Evolutionary conservation across 1,284 basidiomycete species (phyloP), one percentile per base, ranked within the genome.

Genomic region (Thecaphora frezii): DNA sequence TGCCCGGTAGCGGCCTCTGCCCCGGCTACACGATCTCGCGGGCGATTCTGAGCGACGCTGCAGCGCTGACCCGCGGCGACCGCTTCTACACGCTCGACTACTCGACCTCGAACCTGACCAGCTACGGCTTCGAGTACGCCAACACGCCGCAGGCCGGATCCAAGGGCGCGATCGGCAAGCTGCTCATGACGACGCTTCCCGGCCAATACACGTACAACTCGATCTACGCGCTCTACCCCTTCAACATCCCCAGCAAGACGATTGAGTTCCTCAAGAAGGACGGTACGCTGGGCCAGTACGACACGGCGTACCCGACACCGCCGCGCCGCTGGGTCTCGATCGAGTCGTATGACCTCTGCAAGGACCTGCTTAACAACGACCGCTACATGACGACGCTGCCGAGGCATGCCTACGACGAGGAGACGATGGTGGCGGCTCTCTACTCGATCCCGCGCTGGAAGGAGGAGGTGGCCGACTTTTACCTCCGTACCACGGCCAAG

Each of bases 41-140:
- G 38, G 91, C 90, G 16, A 93, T 93, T 70, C 85, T 93, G 37
- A 86, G 87, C 65, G 91, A 93, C 74, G 90, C 90, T n/a, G 88
- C 90, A 51, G 87, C 89, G 5, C 84, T 92, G 46, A 89, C 88
- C 43, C 87, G 90, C 86, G 73, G 89, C 25, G 90, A 92, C 71
- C 84, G 90, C 44, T 89, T 87, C 83, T 89, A 86, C 81, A 92
- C 89, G 0, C 82, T 87, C 33, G 90, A 93, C 75, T 89, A 86
- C 76, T 91, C 89, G 0, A 81, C 89, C 1, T 85, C 83, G 80
- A 90, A 90, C 74, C 77, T 91, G 73, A 93, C 90, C 2, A 71
- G 62, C 39, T 74, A 67, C 51, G 79, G 79, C 33, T 66, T 56
- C 47, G 46, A 57, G 19, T 53, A 57, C 36, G 48, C 56, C 54